Percentiles rank a stretch among this genome's conserved stretches.
Conservation (phyloP, 352 stramenopile genomes). For the Pythium phragmitis region DNA sequence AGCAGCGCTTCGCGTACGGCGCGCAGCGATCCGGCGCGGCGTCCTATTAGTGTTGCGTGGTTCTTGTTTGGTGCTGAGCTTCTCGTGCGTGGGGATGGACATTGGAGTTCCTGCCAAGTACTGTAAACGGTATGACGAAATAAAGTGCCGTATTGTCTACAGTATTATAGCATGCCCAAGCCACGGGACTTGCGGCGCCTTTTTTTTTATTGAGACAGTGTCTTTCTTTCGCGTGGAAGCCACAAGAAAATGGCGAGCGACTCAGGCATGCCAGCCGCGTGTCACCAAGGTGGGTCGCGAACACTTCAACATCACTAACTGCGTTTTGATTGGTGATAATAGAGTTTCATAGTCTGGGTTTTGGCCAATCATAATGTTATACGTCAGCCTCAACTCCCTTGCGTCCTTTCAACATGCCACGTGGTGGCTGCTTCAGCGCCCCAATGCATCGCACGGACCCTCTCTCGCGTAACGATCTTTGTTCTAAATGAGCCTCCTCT, state of each 20-base stretch:
- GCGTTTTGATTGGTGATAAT: conserved; percentile 9
- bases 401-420: conserved; percentile 14
- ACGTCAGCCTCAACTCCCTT: conserved; percentile 15
- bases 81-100: too few species aligned
- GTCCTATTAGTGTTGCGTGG: conserved; percentile 9
- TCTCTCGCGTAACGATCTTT: not conserved
- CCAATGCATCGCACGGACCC: not conserved
- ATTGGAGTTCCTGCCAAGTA: too few species aligned
- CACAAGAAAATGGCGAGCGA: conserved; percentile 18
- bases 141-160: too few species aligned
- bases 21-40: conserved; percentile 6
- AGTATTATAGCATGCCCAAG: too few species aligned
- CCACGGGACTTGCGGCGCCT: too few species aligned
- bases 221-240: conserved; percentile 9
- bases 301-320: conserved; percentile 16
- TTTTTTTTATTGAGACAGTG: not conserved
- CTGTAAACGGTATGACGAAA: too few species aligned
- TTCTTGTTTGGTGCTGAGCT: not conserved
- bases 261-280: conserved; percentile 3
- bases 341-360: not conserved
- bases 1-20: conserved; percentile 73
- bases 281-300: conserved; percentile 13
- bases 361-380: conserved; percentile 22
- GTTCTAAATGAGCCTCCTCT: too few species aligned
- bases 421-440: conserved; percentile 5